These are phyloP conservation scores for Rosa persica DNA, from an alignment of 306 rosid genomes.

Conservation along the genomic window DNA sequence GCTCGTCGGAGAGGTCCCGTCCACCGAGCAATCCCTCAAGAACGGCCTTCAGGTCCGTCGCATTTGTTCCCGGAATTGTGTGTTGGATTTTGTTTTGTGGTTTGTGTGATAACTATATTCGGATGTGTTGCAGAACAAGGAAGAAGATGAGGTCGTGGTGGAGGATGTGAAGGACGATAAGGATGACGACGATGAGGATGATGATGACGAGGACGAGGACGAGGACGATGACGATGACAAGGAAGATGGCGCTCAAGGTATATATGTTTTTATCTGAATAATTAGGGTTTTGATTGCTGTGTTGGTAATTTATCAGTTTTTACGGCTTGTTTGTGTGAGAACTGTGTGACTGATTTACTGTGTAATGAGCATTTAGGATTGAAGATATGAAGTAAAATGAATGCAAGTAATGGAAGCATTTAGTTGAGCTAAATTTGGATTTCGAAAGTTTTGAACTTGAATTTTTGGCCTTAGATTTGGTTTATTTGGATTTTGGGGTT, in stretches of 20 bases:
- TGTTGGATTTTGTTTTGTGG: not conserved
- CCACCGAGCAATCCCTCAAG: slow-evolving; percentile 43
- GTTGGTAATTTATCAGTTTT: not conserved
- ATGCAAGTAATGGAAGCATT: not conserved
- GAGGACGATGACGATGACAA: slow-evolving; percentile 51
- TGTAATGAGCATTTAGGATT: not conserved
- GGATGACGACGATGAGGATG: slow-evolving; percentile 46
- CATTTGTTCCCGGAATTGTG: not conserved
- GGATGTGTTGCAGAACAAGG: slow-evolving; percentile 35
- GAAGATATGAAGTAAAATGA: too few relatives aligned
- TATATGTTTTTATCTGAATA: too few relatives aligned
- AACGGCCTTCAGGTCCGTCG: slow-evolving; percentile 40
- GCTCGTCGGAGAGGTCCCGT: slow-evolving; percentile 23
- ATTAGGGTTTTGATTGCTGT: not conserved
- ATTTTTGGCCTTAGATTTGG: too few relatives aligned
- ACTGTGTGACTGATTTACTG: not conserved
- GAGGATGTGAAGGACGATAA: slow-evolving; percentile 76
- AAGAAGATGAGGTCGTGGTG: slow-evolving; percentile 51
- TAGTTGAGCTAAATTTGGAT: not conserved
- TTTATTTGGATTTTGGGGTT: not conserved
- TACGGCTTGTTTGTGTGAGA: not conserved
- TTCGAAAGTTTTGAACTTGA: not conserved
- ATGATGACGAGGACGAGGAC: slow-evolving; percentile 55
- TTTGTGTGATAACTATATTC: not conserved
- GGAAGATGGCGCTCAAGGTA: slow-evolving; percentile 55